phyloP scores from a whole-genome alignment of 1,139 yeast species.

The Blastobotrys arbuscula region DNA sequence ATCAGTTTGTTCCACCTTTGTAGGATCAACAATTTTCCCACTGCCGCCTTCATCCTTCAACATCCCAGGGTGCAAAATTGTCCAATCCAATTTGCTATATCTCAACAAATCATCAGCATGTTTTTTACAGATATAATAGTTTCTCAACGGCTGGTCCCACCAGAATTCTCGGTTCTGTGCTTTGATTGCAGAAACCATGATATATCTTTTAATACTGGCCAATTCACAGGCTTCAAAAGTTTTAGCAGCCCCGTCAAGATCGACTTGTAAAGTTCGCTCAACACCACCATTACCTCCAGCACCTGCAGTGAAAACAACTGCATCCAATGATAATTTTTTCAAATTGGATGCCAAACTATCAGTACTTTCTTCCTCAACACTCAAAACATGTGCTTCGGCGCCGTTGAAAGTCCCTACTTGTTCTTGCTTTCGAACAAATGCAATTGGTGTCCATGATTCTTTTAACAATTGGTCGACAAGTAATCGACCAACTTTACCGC shows the following conservation, averaged over 20 bases:
- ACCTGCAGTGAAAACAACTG: conserved; percentile 59
- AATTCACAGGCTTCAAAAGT: conserved; percentile 50
- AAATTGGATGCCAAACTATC: conserved; percentile 39
- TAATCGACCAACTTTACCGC: conserved; percentile 52
- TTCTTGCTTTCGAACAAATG: conserved; percentile 45
- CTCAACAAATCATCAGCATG: conserved; percentile 49
- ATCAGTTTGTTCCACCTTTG: conserved; percentile 9
- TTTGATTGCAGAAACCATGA: conserved; percentile 53
- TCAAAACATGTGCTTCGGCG: conserved; percentile 36
- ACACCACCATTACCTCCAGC: conserved; percentile 50
- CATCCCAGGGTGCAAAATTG: conserved; percentile 48
- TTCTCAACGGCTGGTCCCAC: conserved; percentile 33
- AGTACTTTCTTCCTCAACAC: conserved; percentile 36
- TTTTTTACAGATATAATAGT: conserved; percentile 50
- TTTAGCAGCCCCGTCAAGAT: conserved; percentile 58
- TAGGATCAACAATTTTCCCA: conserved; percentile 28
- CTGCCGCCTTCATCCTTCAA: conserved; percentile 40
- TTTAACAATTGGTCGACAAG: conserved; percentile 35
- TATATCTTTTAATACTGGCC: conserved; percentile 44
- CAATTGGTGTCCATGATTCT: conserved; percentile 36
- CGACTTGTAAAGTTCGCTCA: conserved; percentile 47
- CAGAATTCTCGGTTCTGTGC: conserved; percentile 45
- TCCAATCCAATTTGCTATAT: conserved; percentile 41
- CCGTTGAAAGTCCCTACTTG: conserved; percentile 42
- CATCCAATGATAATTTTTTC: conserved; percentile 42